Percentiles rank a stretch among this genome's conserved stretches.
phyloP scores from a whole-genome alignment of 148 eudicot species.

The Rhododendron williamsianum region DNA sequence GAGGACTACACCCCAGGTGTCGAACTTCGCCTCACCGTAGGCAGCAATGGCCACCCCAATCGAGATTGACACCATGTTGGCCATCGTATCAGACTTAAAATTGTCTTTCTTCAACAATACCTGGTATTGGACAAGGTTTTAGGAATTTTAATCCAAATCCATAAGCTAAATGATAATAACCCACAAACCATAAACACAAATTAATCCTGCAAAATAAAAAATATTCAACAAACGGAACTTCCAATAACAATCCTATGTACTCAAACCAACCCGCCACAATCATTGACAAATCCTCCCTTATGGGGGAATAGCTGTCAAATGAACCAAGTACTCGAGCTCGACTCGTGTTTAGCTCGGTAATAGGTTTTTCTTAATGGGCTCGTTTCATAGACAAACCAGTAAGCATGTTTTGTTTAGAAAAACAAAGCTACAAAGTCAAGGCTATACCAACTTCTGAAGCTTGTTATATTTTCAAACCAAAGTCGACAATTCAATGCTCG shows the following conservation, averaged over 20 bases:
- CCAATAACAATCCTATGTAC: not conserved
- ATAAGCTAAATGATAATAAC: not conserved
- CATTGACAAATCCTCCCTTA: not conserved
- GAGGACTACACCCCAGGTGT: constrained; percentile 11
- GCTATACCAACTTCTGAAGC: not conserved
- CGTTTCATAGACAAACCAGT: not conserved
- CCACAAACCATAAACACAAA: not conserved
- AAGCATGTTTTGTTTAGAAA: not conserved
- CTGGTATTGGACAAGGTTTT: not conserved
- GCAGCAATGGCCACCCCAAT: constrained; percentile 21
- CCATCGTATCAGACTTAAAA: constrained; percentile 13
- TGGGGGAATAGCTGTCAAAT: not conserved
- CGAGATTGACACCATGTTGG: constrained; percentile 19
- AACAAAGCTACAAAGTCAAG: not conserved
- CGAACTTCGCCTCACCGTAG: constrained; percentile 16
- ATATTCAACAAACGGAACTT: not conserved
- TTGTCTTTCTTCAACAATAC: constrained; percentile 7
- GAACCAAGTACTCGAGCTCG: not conserved
- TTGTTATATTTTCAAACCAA: not conserved
- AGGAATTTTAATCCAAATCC: not conserved
- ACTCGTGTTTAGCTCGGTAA: not conserved
- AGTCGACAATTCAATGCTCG: not conserved
- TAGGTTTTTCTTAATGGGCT: not conserved
- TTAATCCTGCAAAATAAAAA: not conserved
- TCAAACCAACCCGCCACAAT: not conserved